phyloP scores from a whole-genome alignment of 73 alveolate genomes.

The Tetrahymena borealis region DNA sequence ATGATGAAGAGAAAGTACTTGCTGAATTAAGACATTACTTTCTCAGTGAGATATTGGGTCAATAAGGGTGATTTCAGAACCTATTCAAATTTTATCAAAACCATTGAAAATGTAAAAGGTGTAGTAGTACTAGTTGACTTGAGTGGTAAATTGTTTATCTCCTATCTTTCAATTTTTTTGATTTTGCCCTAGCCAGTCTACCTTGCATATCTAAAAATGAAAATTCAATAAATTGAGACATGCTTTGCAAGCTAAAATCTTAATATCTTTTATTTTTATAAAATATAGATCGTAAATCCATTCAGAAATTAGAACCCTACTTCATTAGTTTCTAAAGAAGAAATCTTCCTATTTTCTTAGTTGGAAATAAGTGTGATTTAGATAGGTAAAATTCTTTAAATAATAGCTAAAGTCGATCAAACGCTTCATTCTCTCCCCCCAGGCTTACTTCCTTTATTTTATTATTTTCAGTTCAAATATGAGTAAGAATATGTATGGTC shows the following conservation, averaged over 20 bases:
- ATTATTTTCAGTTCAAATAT: neutral
- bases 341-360: neutral
- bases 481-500: neutral
- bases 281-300: neutral
- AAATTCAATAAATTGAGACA: neutral
- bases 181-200: neutral
- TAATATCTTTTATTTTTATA: neutral
- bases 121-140: neutral
- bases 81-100: neutral
- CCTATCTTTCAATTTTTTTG: neutral
- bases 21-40: neutral
- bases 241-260: neutral
- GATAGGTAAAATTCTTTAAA: neutral
- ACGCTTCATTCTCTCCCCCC: constrained; percentile 4
- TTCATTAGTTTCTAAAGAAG: neutral
- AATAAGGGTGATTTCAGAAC: constrained; percentile 1
- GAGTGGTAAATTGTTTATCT: neutral
- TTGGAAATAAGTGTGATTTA: neutral
- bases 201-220: neutral
- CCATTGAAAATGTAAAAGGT: neutral
- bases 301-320: neutral
- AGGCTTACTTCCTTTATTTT: neutral
- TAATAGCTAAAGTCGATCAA: neutral
- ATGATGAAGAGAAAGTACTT: neutral
- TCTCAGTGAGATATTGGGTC: constrained; percentile 4